These are phyloP conservation scores for Colletotrichum paranaense DNA, from an alignment of 2,329 filamentous ascomycete genomes.

Conservation along the genomic window DNA sequence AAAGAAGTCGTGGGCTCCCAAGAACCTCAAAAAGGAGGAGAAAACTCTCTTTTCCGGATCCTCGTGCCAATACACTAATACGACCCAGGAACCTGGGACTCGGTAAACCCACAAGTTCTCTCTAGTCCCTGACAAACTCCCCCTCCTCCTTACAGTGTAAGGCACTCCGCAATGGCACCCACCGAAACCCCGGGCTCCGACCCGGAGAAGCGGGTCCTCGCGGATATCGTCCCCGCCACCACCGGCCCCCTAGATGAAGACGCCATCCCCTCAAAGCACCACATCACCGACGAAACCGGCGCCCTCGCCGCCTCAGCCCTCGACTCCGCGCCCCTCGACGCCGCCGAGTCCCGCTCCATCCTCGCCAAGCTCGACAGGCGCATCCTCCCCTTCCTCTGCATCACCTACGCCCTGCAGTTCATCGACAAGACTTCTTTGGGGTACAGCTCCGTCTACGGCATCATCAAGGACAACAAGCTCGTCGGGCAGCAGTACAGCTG, in stretches of 20 bases:
- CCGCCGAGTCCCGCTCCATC: conserved; percentile 15
- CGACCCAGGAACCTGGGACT: background rate
- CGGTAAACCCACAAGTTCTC: background rate
- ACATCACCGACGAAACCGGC: conserved; percentile 28
- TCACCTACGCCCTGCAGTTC: conserved; percentile 47
- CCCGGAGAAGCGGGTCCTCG: conserved; percentile 28
- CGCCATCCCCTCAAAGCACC: conserved; percentile 19
- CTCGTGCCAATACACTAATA: background rate
- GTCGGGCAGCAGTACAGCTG: conserved; percentile 45
- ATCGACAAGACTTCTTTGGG: conserved; percentile 41
- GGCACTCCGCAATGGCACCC: conserved; percentile 1
- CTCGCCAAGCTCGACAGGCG: conserved; percentile 17
- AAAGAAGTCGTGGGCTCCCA: conserved; percentile 8
- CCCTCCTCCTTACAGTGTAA: background rate
- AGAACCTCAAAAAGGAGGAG: background rate
- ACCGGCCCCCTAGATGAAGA: conserved; percentile 10
- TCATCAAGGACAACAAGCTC: conserved; percentile 43
- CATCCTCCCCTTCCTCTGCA: conserved; percentile 38
- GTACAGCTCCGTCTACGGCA: conserved; percentile 46
- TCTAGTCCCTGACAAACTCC: background rate
- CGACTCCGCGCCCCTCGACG: conserved; percentile 1
- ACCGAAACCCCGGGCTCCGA: conserved; percentile 12
- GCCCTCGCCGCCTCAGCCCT: conserved; percentile 29
- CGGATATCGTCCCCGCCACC: conserved; percentile 8
- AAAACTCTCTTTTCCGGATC: background rate